phyloP scores from a whole-genome alignment of 768 basidiomycete species.

The Chalciporus sphaerocephalus region DNA sequence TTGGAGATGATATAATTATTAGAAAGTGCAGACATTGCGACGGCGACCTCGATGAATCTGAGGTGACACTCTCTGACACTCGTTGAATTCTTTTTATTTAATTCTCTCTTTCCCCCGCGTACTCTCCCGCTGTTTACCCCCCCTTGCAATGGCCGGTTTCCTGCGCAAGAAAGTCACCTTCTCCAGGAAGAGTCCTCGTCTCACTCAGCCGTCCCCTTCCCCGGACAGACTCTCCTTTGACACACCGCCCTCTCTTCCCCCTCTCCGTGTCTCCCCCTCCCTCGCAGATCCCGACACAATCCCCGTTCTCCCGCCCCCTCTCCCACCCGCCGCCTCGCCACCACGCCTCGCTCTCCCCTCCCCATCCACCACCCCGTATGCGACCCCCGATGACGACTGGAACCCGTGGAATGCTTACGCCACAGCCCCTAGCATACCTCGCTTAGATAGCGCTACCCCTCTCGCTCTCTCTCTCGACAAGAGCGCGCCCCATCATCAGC shows the following conservation, averaged over 20 bases:
- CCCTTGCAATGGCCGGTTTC: conserved; percentile 48
- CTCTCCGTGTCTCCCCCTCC: conserved; percentile 40
- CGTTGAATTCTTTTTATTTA: conserved; percentile 7
- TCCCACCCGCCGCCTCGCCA: conserved; percentile 17
- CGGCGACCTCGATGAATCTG: conserved; percentile 5
- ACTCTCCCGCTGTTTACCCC: background rate
- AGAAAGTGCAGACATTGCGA: background rate
- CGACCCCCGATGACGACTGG: conserved; percentile 13
- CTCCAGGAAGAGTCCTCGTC: conserved; percentile 1
- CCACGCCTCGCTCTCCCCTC: conserved; percentile 3
- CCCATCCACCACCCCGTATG: background rate
- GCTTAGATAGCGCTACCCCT: conserved; percentile 1
- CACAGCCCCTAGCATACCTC: background rate
- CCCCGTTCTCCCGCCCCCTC: background rate
- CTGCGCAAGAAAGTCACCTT: conserved; percentile 47
- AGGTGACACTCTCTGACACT: background rate
- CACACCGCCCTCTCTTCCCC: conserved; percentile 33
- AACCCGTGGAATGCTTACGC: conserved; percentile 21
- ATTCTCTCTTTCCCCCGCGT: background rate
- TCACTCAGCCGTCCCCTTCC: background rate
- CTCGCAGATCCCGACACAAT: conserved; percentile 25
- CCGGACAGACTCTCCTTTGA: conserved; percentile 3
- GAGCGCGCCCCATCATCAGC: background rate
- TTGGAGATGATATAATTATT: background rate
- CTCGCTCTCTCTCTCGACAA: background rate